Evolutionary conservation across 1,139 yeast species (phyloP).

Genomic region (Tardiomyces blankii): DNA sequence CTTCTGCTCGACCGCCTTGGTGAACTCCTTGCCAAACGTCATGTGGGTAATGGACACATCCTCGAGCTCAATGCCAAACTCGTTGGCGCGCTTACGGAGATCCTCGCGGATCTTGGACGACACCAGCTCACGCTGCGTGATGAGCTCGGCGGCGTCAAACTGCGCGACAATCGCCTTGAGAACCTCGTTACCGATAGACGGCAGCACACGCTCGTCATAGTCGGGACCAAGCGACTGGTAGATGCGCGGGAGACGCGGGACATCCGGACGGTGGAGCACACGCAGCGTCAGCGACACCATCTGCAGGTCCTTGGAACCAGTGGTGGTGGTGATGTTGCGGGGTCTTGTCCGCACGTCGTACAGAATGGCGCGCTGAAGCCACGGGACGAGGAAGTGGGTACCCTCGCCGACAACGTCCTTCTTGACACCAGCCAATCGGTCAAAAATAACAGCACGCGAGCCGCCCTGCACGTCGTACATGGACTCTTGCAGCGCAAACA

Average conservation of each 20-base stretch:
- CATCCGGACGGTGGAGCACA: slow-evolving; percentile 91
- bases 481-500: slow-evolving; percentile 13
- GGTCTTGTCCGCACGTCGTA: slow-evolving; percentile 92
- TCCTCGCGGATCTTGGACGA: slow-evolving; percentile 85
- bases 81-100: slow-evolving; percentile 70
- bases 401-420: slow-evolving; percentile 89
- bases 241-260: slow-evolving; percentile 64
- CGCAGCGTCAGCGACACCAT: slow-evolving; percentile 89
- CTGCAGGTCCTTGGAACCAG: slow-evolving; percentile 96
- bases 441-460: slow-evolving; percentile 89
- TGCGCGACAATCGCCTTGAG: slow-evolving; percentile 94
- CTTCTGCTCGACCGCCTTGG: slow-evolving; percentile 97
- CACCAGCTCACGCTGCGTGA: slow-evolving; percentile 94
- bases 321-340: slow-evolving; percentile 83
- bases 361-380: slow-evolving; percentile 86
- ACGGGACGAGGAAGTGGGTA: slow-evolving; percentile 87
- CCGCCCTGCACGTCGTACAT: slow-evolving; percentile 91
- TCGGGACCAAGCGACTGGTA: slow-evolving; percentile 87
- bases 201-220: slow-evolving; percentile 93
- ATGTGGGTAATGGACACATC: slow-evolving; percentile 97
- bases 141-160: slow-evolving; percentile 95
- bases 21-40: slow-evolving; percentile 95
- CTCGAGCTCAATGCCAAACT: slow-evolving; percentile 84
- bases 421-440: slow-evolving; percentile 82
- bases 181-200: slow-evolving; percentile 95